Evolutionary conservation across 495 filamentous ascomycete species (phyloP).

Genomic region (Annulohypoxylon stygium): DNA sequence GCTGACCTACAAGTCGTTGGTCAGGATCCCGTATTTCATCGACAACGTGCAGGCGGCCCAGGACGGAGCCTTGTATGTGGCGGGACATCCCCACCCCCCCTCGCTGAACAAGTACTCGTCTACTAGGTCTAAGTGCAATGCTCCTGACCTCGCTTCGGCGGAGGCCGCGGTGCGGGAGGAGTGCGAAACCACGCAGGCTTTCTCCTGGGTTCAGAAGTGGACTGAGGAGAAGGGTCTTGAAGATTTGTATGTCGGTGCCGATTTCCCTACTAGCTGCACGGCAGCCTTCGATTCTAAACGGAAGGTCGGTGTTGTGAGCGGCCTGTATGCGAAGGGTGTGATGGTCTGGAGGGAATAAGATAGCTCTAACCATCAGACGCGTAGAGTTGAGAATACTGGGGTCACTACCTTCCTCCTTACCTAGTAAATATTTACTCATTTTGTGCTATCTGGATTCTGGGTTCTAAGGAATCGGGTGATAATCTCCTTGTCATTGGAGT

Average conservation of each 20-base stretch:
- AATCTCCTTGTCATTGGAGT: not conserved
- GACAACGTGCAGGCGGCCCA: slow-evolving; percentile 60
- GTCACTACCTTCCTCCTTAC: not conserved
- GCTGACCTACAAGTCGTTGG: slow-evolving; percentile 35
- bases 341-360: slow-evolving; percentile 57
- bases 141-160: slow-evolving; percentile 25
- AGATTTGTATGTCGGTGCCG: slow-evolving; percentile 53
- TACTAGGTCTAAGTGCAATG: slow-evolving; percentile 45
- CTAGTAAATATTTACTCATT: not conserved
- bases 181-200: slow-evolving; percentile 45
- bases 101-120: slow-evolving; percentile 47
- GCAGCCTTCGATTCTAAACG: slow-evolving; percentile 55
- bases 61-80: slow-evolving; percentile 56
- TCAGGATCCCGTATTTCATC: slow-evolving; percentile 52
- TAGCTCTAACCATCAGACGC: not conserved
- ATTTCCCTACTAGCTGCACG: slow-evolving; percentile 54
- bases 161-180: slow-evolving; percentile 44
- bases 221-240: slow-evolving; percentile 50
- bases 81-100: slow-evolving; percentile 58
- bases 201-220: slow-evolving; percentile 61
- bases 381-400: not conserved
- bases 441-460: not conserved
- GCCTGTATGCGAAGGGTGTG: slow-evolving; percentile 61
- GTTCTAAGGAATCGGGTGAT: not conserved
- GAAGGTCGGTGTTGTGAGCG: slow-evolving; percentile 57